A percentile compares a stretch with the other conserved stretches of the same genome.
These are phyloP conservation scores for Annulohypoxylon maeteangense DNA, from an alignment of 495 filamentous ascomycete genomes.

Conservation along the genomic window DNA sequence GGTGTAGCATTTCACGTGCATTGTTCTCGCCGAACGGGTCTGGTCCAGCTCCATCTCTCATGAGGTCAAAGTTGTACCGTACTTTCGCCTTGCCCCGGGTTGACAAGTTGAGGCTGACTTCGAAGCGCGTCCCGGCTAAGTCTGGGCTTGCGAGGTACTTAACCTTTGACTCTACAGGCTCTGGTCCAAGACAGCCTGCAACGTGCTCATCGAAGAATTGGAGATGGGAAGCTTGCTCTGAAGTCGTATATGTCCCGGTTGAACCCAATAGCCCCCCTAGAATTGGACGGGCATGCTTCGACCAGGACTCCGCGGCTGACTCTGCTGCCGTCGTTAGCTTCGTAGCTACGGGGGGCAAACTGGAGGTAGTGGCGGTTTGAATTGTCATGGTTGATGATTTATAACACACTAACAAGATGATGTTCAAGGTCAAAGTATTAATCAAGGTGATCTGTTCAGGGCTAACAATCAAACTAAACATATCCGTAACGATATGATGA, in stretches of 20 bases:
- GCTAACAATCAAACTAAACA: no score
- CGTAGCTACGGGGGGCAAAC: not conserved
- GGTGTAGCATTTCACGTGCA: slow-evolving; percentile 5
- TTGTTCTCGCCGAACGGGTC: slow-evolving; percentile 7
- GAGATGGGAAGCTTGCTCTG: slow-evolving; percentile 12
- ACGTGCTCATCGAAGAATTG: slow-evolving; percentile 17
- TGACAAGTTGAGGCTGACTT: slow-evolving; percentile 10
- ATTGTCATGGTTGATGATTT: not conserved
- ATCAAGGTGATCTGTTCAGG: no score
- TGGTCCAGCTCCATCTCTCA: not conserved
- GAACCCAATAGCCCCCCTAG: slow-evolving; percentile 1
- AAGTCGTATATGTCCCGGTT: slow-evolving; percentile 10
- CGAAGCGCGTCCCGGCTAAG: slow-evolving; percentile 7
- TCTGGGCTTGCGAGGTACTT: slow-evolving; percentile 2
- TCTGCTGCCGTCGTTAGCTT: not conserved
- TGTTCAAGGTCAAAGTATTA: no score
- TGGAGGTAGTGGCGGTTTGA: not conserved
- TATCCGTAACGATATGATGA: no score
- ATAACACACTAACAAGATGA: no score
- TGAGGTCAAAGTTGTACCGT: not conserved
- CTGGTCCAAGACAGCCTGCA: slow-evolving; percentile 1
- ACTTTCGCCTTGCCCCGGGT: slow-evolving; percentile 8
- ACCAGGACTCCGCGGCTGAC: slow-evolving; percentile 3
- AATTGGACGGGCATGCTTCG: slow-evolving; percentile 10
- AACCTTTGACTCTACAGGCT: not conserved